phyloP scores from a whole-genome alignment of 495 filamentous ascomycete genomes.

The Daldinia decipiens region DNA sequence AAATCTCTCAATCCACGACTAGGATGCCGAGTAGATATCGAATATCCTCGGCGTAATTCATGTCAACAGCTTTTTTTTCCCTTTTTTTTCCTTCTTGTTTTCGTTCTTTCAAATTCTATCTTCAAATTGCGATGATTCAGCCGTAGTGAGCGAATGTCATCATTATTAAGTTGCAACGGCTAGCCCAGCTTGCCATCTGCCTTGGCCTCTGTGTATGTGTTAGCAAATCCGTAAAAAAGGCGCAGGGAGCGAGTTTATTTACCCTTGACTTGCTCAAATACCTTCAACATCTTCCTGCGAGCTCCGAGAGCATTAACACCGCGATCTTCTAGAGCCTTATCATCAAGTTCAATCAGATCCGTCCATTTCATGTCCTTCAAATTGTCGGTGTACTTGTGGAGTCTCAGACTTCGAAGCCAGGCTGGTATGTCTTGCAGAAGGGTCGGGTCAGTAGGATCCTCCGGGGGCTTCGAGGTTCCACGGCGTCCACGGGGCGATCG shows the following conservation, averaged over 20 bases:
- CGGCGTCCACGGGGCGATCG: slow-evolving; percentile 91
- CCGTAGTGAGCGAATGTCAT: slow-evolving; percentile 20
- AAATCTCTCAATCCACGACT: slow-evolving; percentile 6
- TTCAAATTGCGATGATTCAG: slow-evolving; percentile 17
- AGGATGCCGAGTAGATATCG: not conserved
- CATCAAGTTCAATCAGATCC: slow-evolving; percentile 91
- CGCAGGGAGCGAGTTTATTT: slow-evolving; percentile 26
- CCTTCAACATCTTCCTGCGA: slow-evolving; percentile 98
- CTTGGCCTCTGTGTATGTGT: slow-evolving; percentile 60
- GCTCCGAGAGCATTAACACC: slow-evolving; percentile 96
- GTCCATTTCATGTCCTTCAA: slow-evolving; percentile 97
- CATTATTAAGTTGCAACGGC: slow-evolving; percentile 38
- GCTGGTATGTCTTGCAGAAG: slow-evolving; percentile 94
- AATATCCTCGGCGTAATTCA: slow-evolving; percentile 8
- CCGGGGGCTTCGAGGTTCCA: slow-evolving; percentile 95
- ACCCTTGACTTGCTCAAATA: slow-evolving; percentile 94
- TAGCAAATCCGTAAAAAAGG: slow-evolving; percentile 29
- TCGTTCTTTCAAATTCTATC: slow-evolving; percentile 5
- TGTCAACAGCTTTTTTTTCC: not conserved
- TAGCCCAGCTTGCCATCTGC: slow-evolving; percentile 70
- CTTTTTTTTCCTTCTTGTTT: not conserved
- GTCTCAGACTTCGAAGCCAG: slow-evolving; percentile 92
- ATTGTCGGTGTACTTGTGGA: slow-evolving; percentile 99
- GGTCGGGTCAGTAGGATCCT: slow-evolving; percentile 92
- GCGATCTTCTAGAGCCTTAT: slow-evolving; percentile 90